phyloP scores from a whole-genome alignment of 1,139 yeast species.

The Petasospora rhodanensis region DNA sequence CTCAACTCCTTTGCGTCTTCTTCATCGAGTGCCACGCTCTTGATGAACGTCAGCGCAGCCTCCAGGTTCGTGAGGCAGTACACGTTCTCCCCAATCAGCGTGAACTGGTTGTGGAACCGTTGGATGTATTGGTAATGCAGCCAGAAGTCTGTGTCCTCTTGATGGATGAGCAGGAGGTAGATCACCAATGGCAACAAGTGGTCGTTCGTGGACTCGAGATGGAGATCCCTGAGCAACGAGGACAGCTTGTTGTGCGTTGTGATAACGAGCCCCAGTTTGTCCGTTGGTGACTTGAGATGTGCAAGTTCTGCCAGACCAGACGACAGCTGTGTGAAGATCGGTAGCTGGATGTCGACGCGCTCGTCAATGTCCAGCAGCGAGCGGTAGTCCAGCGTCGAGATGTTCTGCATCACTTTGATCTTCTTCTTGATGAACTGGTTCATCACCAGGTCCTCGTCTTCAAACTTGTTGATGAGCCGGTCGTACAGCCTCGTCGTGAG shows the following conservation, averaged over 20 bases:
- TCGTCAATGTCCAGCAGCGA: slow-evolving; percentile 19
- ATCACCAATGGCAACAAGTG: slow-evolving; percentile 53
- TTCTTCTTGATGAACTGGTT: slow-evolving; percentile 17
- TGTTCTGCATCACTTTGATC: slow-evolving; percentile 10
- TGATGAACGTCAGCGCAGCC: slow-evolving; percentile 57
- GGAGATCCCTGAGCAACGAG: too few species aligned
- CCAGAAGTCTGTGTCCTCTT: slow-evolving; percentile 36
- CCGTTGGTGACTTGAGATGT: slow-evolving; percentile 13
- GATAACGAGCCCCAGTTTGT: slow-evolving; percentile 14
- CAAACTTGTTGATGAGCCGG: slow-evolving; percentile 16
- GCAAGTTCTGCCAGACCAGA: slow-evolving; percentile 8
- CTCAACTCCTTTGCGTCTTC: too few species aligned
- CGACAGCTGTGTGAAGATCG: slow-evolving; percentile 10
- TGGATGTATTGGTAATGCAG: slow-evolving; percentile 50
- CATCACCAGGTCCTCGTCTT: slow-evolving; percentile 10
- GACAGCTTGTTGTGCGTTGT: slow-evolving; percentile 18
- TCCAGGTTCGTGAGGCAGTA: slow-evolving; percentile 62
- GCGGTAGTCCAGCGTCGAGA: slow-evolving; percentile 15
- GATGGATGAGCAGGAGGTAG: slow-evolving; percentile 40
- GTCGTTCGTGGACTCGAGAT: too few species aligned
- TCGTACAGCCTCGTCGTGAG: slow-evolving; percentile 13
- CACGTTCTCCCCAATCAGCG: slow-evolving; percentile 45
- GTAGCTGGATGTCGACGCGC: slow-evolving; percentile 13
- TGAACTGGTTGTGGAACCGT: slow-evolving; percentile 47
- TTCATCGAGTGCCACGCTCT: too few species aligned